Base-by-base conservation (phyloP, 1,284 basidiomycete genomes). In the Sporisorium sorghi region DNA sequence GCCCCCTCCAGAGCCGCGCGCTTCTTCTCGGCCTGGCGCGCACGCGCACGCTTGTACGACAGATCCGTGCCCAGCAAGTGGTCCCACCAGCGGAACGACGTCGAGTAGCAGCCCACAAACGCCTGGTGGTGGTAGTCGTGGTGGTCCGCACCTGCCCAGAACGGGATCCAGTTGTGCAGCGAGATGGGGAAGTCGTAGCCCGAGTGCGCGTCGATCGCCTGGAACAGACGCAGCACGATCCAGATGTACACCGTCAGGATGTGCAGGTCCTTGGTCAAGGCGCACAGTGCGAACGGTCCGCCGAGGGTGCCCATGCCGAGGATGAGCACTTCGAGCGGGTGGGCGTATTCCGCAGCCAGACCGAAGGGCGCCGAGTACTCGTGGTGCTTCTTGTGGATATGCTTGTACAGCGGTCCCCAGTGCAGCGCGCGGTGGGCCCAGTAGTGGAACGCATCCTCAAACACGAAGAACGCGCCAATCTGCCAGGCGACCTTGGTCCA, bases 71-170 rank as follows among this genome's bases (percentile, higher is more conserved):
- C 82, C 72, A 84, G 68, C 15, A 82, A 23, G 64, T 66, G 63
- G 78, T 84, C 83, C 81, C 82, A 83, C 79, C 79, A 83, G 26
- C 83, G 66, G 81, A 84, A 84, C 46, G 70, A 75, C 32, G 83
- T 83, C 54, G 83, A 76, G 72, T 78, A 81, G 78, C 79, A 83
- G 62, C 78, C 74, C 3, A 82, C 58, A 43, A 77, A 79, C 17
- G 80, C 80, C 77, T 80, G 78, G 73, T 84, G 84, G 73, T 85
- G 83, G 72, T 85, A 78, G 76, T 83, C 95, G 86, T 97, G 95
- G 88, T 97, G 95, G 83, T 99, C 97, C 0, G 96, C 97, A 52
- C 97, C 96, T 24, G 94, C 93, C 96, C 96, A 99, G 89, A 98
- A 93, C 4, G 96, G 96, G 30, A 99, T 67, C 82, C 93, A 91